These are phyloP conservation scores for Beauveria sp. DNA, from an alignment of 2,329 filamentous ascomycete genomes.

Conservation along the genomic window DNA sequence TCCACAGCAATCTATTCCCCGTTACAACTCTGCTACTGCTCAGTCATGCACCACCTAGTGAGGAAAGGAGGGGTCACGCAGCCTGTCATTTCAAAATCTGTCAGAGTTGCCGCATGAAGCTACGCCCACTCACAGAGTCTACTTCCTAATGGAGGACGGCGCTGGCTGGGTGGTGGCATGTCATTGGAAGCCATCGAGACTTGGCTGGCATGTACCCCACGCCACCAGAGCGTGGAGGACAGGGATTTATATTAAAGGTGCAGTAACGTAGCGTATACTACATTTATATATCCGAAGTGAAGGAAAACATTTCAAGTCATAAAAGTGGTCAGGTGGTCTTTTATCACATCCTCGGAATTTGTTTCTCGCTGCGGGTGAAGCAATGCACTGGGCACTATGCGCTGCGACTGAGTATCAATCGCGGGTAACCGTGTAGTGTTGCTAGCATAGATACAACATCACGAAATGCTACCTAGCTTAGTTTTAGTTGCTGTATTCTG, in stretches of 20 bases:
- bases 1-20: conserved; percentile 3
- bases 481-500: neutral
- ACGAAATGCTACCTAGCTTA: neutral
- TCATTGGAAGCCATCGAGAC: neutral
- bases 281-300: neutral
- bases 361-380: neutral
- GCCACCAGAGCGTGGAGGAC: neutral
- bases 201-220: conserved; percentile 1
- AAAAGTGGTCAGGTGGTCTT: neutral
- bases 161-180: neutral
- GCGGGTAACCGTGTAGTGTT: no score
- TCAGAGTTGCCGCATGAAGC: neutral
- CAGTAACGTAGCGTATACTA: conserved; percentile 9
- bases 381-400: no score
- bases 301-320: neutral
- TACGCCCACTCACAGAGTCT: neutral
- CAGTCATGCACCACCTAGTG: neutral
- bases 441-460: neutral
- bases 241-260: conserved; percentile 4
- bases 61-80: neutral
- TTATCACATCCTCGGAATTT: no score
- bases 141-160: conserved; percentile 6
- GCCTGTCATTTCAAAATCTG: neutral
- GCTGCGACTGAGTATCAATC: neutral
- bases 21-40: neutral